phyloP scores from a whole-genome alignment of 2,329 filamentous ascomycete genomes.

The Akanthomyces uredinophilus region DNA sequence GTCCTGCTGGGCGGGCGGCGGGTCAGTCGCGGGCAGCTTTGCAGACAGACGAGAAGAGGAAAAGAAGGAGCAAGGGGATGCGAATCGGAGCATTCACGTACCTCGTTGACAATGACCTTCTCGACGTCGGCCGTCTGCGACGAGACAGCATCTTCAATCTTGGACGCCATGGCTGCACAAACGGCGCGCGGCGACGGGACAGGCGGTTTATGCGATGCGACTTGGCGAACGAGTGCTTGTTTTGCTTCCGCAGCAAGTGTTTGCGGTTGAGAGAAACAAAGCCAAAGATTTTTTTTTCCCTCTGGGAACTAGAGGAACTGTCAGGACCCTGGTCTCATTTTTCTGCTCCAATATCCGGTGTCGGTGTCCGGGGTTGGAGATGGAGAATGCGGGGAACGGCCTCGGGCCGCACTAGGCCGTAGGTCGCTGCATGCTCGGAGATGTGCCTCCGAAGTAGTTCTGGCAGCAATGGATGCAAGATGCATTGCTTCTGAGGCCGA shows the following conservation, averaged over 20 bases:
- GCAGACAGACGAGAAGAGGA: no score
- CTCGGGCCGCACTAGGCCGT: no score
- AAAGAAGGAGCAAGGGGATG: background rate
- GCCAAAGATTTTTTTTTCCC: background rate
- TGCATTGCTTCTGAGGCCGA: background rate
- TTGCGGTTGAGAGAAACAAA: background rate
- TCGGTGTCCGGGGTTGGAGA: background rate
- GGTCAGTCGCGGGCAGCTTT: background rate
- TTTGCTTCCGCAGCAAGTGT: background rate
- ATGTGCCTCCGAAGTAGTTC: background rate
- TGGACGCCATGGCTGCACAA: conserved; percentile 2
- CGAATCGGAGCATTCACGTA: background rate
- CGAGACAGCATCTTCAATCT: conserved; percentile 4
- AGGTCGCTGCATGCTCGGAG: background rate
- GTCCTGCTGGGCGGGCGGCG: background rate
- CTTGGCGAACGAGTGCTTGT: background rate
- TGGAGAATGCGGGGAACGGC: conserved; percentile 9
- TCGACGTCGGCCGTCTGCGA: conserved; percentile 4
- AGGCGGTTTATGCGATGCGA: background rate
- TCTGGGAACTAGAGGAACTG: background rate
- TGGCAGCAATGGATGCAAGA: background rate
- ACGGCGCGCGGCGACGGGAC: background rate
- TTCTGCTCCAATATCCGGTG: background rate
- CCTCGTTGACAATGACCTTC: conserved; percentile 6
- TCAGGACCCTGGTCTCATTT: background rate